Conservation (phyloP, 1,284 basidiomycete genomes). For the Cerioporus squamosus region DNA sequence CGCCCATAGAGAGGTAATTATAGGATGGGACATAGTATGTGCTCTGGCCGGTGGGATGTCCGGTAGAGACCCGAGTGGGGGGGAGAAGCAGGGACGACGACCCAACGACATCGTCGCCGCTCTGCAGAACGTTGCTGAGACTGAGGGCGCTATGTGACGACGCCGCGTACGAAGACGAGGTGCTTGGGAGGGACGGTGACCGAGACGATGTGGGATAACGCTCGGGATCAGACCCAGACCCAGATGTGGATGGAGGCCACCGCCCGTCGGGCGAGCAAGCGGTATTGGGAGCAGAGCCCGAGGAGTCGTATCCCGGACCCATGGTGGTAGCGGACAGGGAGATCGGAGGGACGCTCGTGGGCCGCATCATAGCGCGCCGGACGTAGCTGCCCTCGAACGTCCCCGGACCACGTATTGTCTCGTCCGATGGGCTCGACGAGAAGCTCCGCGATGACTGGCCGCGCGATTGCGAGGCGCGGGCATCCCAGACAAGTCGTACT, state of each 20-base stretch:
- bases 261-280: constrained; percentile 37
- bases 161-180: constrained; percentile 28
- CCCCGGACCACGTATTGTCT: constrained; percentile 21
- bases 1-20: constrained; percentile 26
- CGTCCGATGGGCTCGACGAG: constrained; percentile 28
- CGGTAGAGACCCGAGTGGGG: constrained; percentile 16
- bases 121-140: constrained; percentile 23
- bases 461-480: constrained; percentile 26
- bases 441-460: constrained; percentile 22
- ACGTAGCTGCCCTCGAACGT: constrained; percentile 27
- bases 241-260: constrained; percentile 35
- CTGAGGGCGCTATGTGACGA: constrained; percentile 22
- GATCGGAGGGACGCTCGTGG: constrained; percentile 37
- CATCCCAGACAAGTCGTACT: constrained; percentile 61
- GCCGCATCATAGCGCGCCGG: constrained; percentile 32
- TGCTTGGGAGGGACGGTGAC: constrained; percentile 28
- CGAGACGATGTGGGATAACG: constrained; percentile 29
- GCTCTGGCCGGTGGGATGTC: constrained; percentile 21
- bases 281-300: constrained; percentile 37
- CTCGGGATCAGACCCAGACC: constrained; percentile 30
- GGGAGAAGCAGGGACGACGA: constrained; percentile 22
- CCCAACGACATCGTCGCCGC: constrained; percentile 15
- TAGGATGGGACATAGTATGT: constrained; percentile 28
- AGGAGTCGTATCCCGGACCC: constrained; percentile 23
- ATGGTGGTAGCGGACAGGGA: constrained; percentile 28